Base-by-base conservation (phyloP, 805 yeast genomes). In the Saccharomyces mikatae region DNA sequence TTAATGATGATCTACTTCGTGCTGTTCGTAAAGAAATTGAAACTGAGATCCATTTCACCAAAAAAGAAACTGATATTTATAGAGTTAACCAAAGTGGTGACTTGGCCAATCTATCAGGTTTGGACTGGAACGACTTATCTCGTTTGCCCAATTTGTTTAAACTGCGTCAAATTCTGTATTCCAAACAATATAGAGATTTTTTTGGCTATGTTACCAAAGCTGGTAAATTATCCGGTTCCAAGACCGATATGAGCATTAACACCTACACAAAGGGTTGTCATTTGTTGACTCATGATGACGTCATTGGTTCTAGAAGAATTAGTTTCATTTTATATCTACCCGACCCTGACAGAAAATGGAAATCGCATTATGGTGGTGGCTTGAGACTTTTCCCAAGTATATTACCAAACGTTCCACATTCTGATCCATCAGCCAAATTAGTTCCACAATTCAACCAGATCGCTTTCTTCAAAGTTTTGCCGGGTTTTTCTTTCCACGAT, bases 1-100 rank as follows among this genome's bases (percentile, higher is more conserved):
- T 94, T 46, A 81, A 91, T 66, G 96, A 92, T 59, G 80, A 82
- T 1, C 72, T 95, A 41, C 72, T 94, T 52, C 75, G 94, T 58
- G 78, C 80, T 30, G 98, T 95, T 1, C 79, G 98, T 50, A 80
- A 81, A 54, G 99, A 94, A 69, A 90, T 95, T 27, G 79, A 88
- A 59, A 72, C 77, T 2, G 86, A 90, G 64, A 85, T 94, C 57
- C 94, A 88, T 47, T 94, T 95, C 75, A 90, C 98, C 9, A 82
- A 84, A 62, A 94, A 95, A 70, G 99, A 95, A 70, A 94, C 99
- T 0, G 99, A 94, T 67, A 94, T 94, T 58, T 94, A 94, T 71
- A 91, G 89, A 69, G 96, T 92, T 30, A 83, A 72, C 73, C 97
- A 84, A 75, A 87, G 81, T 72, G 99, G 86, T 67, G 97, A 89